These are phyloP conservation scores for Paralagenidium karlingii DNA, from an alignment of 352 stramenopile genomes.

Conservation along the genomic window DNA sequence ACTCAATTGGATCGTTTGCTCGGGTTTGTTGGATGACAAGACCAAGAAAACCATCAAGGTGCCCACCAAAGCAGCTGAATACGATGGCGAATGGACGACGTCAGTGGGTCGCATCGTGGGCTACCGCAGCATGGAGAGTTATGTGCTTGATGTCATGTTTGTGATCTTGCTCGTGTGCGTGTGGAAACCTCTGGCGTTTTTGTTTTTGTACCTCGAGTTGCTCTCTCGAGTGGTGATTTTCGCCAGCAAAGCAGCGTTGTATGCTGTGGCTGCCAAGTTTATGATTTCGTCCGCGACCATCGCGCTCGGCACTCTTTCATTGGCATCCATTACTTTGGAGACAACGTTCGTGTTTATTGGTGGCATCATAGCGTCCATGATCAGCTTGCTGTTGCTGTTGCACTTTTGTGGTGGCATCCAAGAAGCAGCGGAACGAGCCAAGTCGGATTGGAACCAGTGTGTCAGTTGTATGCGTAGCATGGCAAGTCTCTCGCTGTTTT, in stretches of 20 bases:
- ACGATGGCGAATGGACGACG: conserved; percentile 47
- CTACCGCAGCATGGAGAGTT: conserved; percentile 55
- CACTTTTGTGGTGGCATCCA: conserved; percentile 29
- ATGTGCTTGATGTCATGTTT: conserved; percentile 59
- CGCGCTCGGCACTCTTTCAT: conserved; percentile 18
- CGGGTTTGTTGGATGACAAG: conserved; percentile 11
- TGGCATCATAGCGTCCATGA: conserved; percentile 12
- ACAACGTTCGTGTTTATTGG: conserved; percentile 38
- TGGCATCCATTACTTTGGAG: conserved; percentile 40
- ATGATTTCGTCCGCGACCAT: conserved; percentile 50
- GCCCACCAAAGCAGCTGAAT: conserved; percentile 35
- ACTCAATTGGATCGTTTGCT: conserved; percentile 48
- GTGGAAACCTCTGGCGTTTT: conserved; percentile 68
- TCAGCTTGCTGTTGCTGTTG: conserved; percentile 48
- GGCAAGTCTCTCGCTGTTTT: conserved; percentile 72
- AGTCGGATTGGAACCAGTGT: conserved; percentile 65
- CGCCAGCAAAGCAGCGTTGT: conserved; percentile 52
- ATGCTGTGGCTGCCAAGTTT: conserved; percentile 53
- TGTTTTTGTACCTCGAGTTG: conserved; percentile 70
- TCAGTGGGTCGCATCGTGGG: conserved; percentile 64
- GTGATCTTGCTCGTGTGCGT: conserved; percentile 59
- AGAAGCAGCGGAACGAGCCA: conserved; percentile 30
- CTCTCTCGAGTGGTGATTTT: conserved; percentile 57
- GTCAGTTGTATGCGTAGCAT: conserved; percentile 62
- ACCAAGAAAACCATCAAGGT: conserved; percentile 24